Conservation (phyloP, 73 alveolate species). For the Paramecium primaurelia region DNA sequence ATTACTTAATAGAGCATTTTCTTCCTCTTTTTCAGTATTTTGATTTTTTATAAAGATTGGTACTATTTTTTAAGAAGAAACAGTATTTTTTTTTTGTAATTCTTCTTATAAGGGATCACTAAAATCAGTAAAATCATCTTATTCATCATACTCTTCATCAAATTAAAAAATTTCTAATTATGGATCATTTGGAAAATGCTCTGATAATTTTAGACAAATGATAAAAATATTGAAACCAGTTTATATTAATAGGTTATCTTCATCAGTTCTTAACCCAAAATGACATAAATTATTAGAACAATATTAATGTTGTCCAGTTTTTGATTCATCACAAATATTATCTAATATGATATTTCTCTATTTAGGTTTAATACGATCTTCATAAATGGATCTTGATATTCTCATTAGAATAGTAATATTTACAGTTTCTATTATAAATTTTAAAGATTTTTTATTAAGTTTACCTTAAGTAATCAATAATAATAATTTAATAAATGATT, state of each 20-base stretch:
- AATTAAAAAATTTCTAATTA: not conserved
- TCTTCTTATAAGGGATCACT: not conserved
- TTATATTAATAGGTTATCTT: not conserved
- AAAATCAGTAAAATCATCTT: not conserved
- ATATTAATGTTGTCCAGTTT: not conserved
- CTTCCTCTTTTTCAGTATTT: not conserved
- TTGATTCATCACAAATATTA: not conserved
- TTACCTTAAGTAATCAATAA: not conserved
- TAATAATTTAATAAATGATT: constrained; percentile 11
- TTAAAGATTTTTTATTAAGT: not conserved
- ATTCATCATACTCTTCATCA: not conserved
- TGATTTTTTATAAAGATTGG: not conserved
- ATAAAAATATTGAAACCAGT: not conserved
- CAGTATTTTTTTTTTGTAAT: not conserved
- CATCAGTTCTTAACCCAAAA: not conserved
- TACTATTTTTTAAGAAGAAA: not conserved
- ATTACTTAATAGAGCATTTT: not conserved
- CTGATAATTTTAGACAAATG: not conserved
- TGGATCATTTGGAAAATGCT: not conserved
- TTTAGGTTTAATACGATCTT: not conserved
- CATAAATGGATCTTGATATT: not conserved
- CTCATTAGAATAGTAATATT: not conserved
- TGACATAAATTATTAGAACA: not conserved
- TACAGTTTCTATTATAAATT: not conserved
- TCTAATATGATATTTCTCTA: not conserved